These are phyloP conservation scores for Pyronema domesticum DNA, from an alignment of 495 filamentous ascomycete species.

Conservation along the genomic window DNA sequence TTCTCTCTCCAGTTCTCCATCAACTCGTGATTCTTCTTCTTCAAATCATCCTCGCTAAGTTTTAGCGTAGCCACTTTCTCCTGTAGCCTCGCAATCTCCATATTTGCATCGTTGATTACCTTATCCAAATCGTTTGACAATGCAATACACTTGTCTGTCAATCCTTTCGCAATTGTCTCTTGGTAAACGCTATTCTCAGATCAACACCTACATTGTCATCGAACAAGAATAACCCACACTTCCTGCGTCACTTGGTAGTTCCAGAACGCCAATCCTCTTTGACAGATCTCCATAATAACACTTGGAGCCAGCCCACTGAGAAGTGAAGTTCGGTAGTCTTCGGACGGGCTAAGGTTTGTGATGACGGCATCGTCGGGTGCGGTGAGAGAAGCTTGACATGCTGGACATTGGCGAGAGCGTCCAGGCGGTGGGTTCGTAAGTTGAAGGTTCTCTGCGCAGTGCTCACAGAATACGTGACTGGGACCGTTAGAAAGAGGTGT, in stretches of 20 bases:
- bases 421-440: constrained; percentile 40
- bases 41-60: constrained; percentile 44
- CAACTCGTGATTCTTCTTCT: constrained; percentile 62
- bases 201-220: not conserved
- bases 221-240: constrained; percentile 39
- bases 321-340: constrained; percentile 87
- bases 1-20: constrained; percentile 53
- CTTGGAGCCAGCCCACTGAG: constrained; percentile 70
- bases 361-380: constrained; percentile 65
- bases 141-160: constrained; percentile 55
- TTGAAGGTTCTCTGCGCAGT: constrained; percentile 52
- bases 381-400: constrained; percentile 51
- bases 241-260: constrained; percentile 82
- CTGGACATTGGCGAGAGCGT: constrained; percentile 49
- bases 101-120: constrained; percentile 62
- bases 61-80: constrained; percentile 51
- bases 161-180: constrained; percentile 50
- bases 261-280: constrained; percentile 72
- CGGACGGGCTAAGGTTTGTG: constrained; percentile 61
- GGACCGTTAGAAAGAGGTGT: not conserved
- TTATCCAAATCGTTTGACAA: constrained; percentile 62
- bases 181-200: constrained; percentile 50
- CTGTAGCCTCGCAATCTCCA: constrained; percentile 52
- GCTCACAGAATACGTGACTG: constrained; percentile 74
- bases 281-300: constrained; percentile 79